These are phyloP conservation scores for Nothomitra cinnamomea DNA, from an alignment of 2,329 filamentous ascomycete genomes.

Conservation along the genomic window DNA sequence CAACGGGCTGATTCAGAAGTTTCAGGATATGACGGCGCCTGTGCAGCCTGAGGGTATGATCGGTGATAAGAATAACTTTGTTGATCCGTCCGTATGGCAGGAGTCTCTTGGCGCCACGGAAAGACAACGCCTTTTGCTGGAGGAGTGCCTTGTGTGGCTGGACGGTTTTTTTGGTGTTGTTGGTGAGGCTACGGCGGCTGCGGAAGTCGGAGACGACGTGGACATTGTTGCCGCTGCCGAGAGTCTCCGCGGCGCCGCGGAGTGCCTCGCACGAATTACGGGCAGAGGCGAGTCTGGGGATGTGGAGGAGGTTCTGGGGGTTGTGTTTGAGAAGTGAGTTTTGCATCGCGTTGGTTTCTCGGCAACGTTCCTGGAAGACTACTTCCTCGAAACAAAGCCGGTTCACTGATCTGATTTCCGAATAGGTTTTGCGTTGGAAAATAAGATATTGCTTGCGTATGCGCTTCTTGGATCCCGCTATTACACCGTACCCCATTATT, in stretches of 20 bases:
- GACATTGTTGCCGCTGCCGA: conserved; percentile 88
- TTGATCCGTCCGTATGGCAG: conserved; percentile 51
- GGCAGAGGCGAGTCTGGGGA: conserved; percentile 72
- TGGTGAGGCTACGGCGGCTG: background rate
- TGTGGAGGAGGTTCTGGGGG: conserved; percentile 87
- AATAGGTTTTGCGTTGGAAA: conserved; percentile 11
- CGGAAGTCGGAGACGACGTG: conserved; percentile 29
- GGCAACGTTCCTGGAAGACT: background rate
- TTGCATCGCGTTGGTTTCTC: conserved; percentile 5
- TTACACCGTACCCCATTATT: background rate
- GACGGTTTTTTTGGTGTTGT: conserved; percentile 53
- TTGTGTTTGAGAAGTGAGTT: conserved; percentile 91
- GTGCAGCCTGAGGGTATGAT: conserved; percentile 19
- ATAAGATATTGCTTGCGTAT: conserved; percentile 4
- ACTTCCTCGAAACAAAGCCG: background rate
- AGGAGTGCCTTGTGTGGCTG: conserved; percentile 53
- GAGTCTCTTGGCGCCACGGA: conserved; percentile 82
- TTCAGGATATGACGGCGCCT: conserved; percentile 49
- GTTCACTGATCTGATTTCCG: conserved; percentile 6
- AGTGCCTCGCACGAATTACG: conserved; percentile 70
- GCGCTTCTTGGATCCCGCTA: conserved; percentile 4
- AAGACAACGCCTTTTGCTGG: conserved; percentile 68
- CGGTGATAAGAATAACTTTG: background rate
- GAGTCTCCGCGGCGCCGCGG: conserved; percentile 64
- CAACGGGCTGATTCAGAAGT: conserved; percentile 46